Percentiles rank a stretch among this genome's conserved stretches.
phyloP scores from a whole-genome alignment of 1,139 yeast species.

The Lodderomyces margitis region DNA sequence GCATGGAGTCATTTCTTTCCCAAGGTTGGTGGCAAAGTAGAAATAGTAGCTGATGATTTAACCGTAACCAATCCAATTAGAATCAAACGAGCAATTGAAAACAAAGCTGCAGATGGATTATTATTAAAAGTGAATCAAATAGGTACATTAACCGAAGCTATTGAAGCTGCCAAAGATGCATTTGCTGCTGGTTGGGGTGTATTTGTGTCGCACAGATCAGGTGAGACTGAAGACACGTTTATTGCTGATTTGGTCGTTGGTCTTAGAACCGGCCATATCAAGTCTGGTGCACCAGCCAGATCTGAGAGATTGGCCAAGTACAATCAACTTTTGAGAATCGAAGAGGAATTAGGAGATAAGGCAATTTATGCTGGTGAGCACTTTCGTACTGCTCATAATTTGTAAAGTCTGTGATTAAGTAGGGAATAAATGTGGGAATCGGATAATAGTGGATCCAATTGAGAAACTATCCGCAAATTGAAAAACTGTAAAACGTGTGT shows the following conservation, averaged over 20 bases:
- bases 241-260: slow-evolving; percentile 97
- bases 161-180: slow-evolving; percentile 88
- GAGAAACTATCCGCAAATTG: no score
- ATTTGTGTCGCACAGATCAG: slow-evolving; percentile 97
- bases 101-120: slow-evolving; percentile 90
- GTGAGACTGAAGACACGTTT: slow-evolving; percentile 98
- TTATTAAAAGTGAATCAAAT: slow-evolving; percentile 95
- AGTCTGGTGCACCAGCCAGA: slow-evolving; percentile 99
- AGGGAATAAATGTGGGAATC: no score
- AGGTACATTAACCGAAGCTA: slow-evolving; percentile 88
- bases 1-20: slow-evolving; percentile 87
- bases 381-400: slow-evolving; percentile 57
- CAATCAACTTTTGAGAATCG: slow-evolving; percentile 95
- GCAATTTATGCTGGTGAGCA: slow-evolving; percentile 90
- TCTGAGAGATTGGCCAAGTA: slow-evolving; percentile 98
- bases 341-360: slow-evolving; percentile 95
- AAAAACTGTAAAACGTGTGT: no score
- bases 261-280: slow-evolving; percentile 95
- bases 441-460: no score
- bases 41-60: slow-evolving; percentile 95
- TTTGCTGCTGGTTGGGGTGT: slow-evolving; percentile 96
- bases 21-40: slow-evolving; percentile 66
- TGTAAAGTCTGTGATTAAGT: no score
- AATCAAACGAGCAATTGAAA: slow-evolving; percentile 90
- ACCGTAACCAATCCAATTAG: slow-evolving; percentile 96